Evolutionary conservation across 2,329 filamentous ascomycete genomes (phyloP).

Genomic region (Eutypa lata): DNA sequence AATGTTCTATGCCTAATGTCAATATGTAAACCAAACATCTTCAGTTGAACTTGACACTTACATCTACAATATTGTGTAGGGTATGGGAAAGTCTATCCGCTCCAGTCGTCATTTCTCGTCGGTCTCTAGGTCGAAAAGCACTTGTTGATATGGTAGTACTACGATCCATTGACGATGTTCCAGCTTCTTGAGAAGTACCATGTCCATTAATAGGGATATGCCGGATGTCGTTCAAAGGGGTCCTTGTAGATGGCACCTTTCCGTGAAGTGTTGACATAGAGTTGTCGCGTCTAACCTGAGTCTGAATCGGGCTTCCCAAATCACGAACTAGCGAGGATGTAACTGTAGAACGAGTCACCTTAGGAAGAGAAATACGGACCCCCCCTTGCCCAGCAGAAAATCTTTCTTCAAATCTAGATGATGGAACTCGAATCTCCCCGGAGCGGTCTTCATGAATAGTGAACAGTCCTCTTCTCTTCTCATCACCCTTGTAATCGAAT

Average conservation of each 20-base stretch:
- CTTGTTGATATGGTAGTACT: neutral
- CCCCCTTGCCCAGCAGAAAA: neutral
- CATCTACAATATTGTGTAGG: neutral
- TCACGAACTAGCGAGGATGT: neutral
- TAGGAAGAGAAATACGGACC: neutral
- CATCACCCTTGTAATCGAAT: neutral
- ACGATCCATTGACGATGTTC: neutral
- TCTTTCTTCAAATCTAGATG: neutral
- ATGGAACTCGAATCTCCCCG: neutral
- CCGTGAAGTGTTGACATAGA: neutral
- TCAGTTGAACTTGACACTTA: neutral
- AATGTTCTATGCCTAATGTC: neutral
- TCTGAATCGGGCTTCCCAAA: conserved; percentile 1
- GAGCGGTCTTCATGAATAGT: neutral
- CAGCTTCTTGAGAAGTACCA: too few relatives aligned
- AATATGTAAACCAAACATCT: neutral
- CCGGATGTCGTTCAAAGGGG: neutral
- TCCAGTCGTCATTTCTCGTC: neutral
- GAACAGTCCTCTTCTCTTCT: neutral
- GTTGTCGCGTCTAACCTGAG: neutral
- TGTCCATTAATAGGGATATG: neutral
- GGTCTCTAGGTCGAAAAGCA: neutral
- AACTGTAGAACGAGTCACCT: neutral
- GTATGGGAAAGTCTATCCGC: neutral
- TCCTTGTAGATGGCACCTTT: neutral